These are phyloP conservation scores for Papilionanthe hybrid DNA, from an alignment of 116 monocot genomes.

Conservation along the genomic window DNA sequence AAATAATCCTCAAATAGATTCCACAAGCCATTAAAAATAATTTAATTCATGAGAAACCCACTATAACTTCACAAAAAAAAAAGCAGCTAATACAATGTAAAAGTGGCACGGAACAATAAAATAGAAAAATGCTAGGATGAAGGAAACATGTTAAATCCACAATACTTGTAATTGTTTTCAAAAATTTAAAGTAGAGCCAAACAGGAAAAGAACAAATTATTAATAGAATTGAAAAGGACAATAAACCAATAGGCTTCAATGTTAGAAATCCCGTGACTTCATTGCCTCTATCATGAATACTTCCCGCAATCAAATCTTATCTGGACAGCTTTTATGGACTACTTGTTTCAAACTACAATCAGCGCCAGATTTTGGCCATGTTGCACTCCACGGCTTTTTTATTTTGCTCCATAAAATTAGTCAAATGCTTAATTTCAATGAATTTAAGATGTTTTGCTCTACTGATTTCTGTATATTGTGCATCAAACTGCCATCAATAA, in stretches of 20 bases:
- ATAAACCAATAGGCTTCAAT: background rate
- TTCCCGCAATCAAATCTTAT: background rate
- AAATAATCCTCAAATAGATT: too few species aligned
- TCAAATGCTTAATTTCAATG: background rate
- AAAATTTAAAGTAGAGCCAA: background rate
- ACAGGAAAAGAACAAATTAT: background rate
- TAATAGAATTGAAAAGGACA: background rate
- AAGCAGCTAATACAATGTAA: too few species aligned
- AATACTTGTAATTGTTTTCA: background rate
- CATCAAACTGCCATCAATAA: background rate
- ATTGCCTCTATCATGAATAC: background rate
- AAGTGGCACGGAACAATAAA: too few species aligned
- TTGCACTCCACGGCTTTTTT: background rate
- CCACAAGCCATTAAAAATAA: too few species aligned
- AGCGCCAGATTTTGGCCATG: background rate
- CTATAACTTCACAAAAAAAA: too few species aligned
- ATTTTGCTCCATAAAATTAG: background rate
- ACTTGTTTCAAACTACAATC: background rate
- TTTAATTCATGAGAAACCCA: too few species aligned
- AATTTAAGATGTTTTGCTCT: background rate
- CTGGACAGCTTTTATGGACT: background rate
- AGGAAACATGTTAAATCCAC: background rate
- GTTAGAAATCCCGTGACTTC: background rate
- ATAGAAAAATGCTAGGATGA: too few species aligned
- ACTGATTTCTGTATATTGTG: background rate